Conservation (phyloP, 306 rosid species). For the Ziziphus jujuba region DNA sequence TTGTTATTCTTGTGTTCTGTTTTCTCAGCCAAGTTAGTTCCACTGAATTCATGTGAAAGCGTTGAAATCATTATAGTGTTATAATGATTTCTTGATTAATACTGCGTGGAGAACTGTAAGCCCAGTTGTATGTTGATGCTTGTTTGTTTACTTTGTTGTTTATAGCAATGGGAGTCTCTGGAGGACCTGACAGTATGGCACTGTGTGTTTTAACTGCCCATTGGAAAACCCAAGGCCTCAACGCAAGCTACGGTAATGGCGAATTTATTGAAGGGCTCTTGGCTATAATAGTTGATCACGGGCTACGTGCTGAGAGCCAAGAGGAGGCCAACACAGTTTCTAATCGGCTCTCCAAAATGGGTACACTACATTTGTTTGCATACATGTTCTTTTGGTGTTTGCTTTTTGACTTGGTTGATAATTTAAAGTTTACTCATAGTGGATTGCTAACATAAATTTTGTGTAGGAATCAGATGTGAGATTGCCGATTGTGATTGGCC, state of each 20-base stretch:
- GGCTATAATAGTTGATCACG: constrained; percentile 81
- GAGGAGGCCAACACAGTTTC: constrained; percentile 68
- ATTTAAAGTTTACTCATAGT: constrained; percentile 11
- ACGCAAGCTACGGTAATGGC: constrained; percentile 37
- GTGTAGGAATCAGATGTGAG: constrained; percentile 77
- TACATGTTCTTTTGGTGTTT: constrained; percentile 4
- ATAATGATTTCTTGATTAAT: not conserved
- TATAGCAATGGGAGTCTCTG: constrained; percentile 93
- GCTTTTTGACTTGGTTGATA: constrained; percentile 18
- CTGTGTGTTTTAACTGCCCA: constrained; percentile 65
- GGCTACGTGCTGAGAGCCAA: constrained; percentile 90
- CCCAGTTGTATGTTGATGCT: constrained; percentile 12
- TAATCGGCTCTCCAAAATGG: constrained; percentile 64
- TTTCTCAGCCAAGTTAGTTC: too few relatives aligned
- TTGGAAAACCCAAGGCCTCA: constrained; percentile 65
- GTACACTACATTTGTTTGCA: constrained; percentile 35
- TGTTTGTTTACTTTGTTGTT: constrained; percentile 19
- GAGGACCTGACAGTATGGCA: constrained; percentile 97
- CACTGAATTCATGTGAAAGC: too few relatives aligned
- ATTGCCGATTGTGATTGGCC: constrained; percentile 72
- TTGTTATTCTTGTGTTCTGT: too few relatives aligned
- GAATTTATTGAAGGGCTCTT: constrained; percentile 66
- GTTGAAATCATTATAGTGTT: too few relatives aligned
- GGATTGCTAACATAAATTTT: constrained; percentile 24
- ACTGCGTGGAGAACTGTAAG: not conserved